Percentiles rank a stretch among this genome's conserved stretches.
Evolutionary conservation across 768 basidiomycete genomes (phyloP).

Genomic region (Paxillus involutus): DNA sequence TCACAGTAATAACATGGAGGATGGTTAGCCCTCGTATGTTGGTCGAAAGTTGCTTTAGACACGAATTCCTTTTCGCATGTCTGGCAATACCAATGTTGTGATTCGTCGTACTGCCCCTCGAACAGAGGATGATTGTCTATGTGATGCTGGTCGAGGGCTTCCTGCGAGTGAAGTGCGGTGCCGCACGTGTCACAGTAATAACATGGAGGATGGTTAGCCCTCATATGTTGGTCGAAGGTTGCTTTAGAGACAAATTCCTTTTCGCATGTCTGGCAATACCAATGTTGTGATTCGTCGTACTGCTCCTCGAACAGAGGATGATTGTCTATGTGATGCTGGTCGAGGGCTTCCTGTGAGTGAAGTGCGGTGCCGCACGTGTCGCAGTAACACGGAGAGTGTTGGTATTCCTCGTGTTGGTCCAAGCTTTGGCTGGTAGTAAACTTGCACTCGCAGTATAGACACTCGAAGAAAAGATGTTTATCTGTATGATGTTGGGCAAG

Average conservation of each 20-base stretch:
- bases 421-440: background rate
- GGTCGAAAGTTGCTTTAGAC: background rate
- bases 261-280: background rate
- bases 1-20: background rate
- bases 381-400: too few species aligned
- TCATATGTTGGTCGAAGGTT: constrained; percentile 1
- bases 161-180: constrained; percentile 1
- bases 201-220: constrained; percentile 6
- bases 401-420: background rate
- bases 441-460: background rate
- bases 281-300: background rate
- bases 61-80: background rate
- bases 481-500: too few species aligned
- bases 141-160: constrained; percentile 11
- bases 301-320: too few species aligned
- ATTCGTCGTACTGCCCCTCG: background rate
- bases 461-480: too few species aligned
- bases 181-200: constrained; percentile 7
- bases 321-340: too few species aligned
- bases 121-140: too few species aligned
- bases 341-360: too few species aligned
- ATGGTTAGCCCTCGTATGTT: constrained; percentile 12
- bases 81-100: background rate
- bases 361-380: too few species aligned
- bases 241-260: background rate